Percentiles rank a stretch among this genome's conserved stretches.
Conservation (phyloP, 2,329 filamentous ascomycete species). For the Trichoderma breve region DNA sequence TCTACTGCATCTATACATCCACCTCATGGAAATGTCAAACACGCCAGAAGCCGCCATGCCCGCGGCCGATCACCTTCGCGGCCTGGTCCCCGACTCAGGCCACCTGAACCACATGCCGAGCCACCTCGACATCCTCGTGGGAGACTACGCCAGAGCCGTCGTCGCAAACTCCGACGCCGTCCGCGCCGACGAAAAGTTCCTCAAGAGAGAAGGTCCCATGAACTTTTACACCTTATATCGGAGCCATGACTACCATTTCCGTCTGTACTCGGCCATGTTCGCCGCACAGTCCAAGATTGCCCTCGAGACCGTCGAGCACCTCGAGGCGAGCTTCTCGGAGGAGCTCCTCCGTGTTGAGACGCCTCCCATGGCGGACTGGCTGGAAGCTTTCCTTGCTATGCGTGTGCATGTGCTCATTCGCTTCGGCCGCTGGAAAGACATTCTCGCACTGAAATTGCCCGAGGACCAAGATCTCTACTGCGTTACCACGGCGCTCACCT, state of each 20-base stretch:
- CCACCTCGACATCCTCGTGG: slow-evolving; percentile 71
- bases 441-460: slow-evolving; percentile 57
- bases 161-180: slow-evolving; percentile 66
- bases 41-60: slow-evolving; percentile 61
- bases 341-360: slow-evolving; percentile 61
- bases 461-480: slow-evolving; percentile 61
- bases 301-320: slow-evolving; percentile 55
- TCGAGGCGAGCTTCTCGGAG: slow-evolving; percentile 63
- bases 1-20: slow-evolving; percentile 72
- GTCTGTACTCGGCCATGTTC: slow-evolving; percentile 77
- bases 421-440: slow-evolving; percentile 70
- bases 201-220: slow-evolving; percentile 55
- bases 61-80: slow-evolving; percentile 60
- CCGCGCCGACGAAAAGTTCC: slow-evolving; percentile 64
- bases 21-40: slow-evolving; percentile 74
- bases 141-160: slow-evolving; percentile 67
- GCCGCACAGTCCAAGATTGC: slow-evolving; percentile 63
- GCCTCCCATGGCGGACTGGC: slow-evolving; percentile 76
- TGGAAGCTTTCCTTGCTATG: slow-evolving; percentile 69
- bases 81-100: slow-evolving; percentile 65
- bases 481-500: slow-evolving; percentile 64
- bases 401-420: slow-evolving; percentile 68
- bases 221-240: slow-evolving; percentile 79
- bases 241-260: slow-evolving; percentile 71
- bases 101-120: slow-evolving; percentile 76